Evolutionary conservation across 2,329 filamentous ascomycete genomes (phyloP), one percentile per base, ranked within the genome.

Genomic region (Diplodia scrobiculata): DNA sequence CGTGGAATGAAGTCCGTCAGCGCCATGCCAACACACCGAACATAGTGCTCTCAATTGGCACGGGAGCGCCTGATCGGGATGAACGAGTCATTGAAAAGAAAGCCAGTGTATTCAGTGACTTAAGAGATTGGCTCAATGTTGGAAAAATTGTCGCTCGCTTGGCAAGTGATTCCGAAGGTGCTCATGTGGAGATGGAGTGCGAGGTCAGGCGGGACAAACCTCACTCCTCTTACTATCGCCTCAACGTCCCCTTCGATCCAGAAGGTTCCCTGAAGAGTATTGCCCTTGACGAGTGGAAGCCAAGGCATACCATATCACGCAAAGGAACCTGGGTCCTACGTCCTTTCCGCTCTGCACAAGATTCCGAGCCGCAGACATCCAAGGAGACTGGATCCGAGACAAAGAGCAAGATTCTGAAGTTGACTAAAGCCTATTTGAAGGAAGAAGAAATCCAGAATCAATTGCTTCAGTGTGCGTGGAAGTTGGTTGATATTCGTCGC

Each of bases 31-130:
- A 67, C n/a, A 54, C 51, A 7, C 70, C 70, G 6, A 17, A 17
- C 3, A 34, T 71, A 5, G 47, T 71, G 1, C 45, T 70, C 1
- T 68, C 67, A 14, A 66, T 71, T 19, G 70, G 70, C 27, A 70
- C 69, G 2, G 69, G 70, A 9, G 29, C 29, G 7, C 29, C 29
- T 7, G 29, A 29, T 29, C 29, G 5, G 4, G 29, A 29, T 29
- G 29, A 29, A 29, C 29, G 41, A 45, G 60, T 34, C 47, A 10
- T 2, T n/a, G 3, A 19, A 48, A 48, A 19, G 5, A 7, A 19
- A 9, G 6, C 47, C 7, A 21, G 47, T 48, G 14, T 48, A n/a
- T 48, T 19, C 13, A 41, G 13, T 14, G 14, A 17, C 38, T 14
- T 29, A 7, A 29, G 7, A 29, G 29, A 29, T 29, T 29, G 29